A percentile compares a stretch with the other conserved stretches of the same genome.
Conservation (phyloP, 2,329 filamentous ascomycete genomes). For the Colletotrichum musae region DNA sequence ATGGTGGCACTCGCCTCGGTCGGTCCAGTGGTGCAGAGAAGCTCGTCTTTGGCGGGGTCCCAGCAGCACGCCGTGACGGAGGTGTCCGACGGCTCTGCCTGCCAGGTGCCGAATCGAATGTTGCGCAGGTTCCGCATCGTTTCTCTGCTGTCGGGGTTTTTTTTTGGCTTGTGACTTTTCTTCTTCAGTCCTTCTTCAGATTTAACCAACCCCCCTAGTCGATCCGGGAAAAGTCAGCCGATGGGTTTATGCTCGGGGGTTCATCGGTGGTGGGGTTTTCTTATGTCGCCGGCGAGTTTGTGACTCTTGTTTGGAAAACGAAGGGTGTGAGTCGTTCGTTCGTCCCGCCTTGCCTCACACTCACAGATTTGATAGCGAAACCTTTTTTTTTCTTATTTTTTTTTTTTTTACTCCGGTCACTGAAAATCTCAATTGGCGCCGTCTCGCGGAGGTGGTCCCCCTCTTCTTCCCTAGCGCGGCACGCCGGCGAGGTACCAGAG, state of each 20-base stretch:
- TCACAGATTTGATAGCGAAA: slow-evolving; percentile 7
- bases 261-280: slow-evolving; percentile 13
- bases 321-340: slow-evolving; percentile 29
- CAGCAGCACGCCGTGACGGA: slow-evolving; percentile 79
- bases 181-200: neutral
- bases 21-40: slow-evolving; percentile 89
- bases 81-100: slow-evolving; percentile 14
- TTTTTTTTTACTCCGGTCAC: neutral
- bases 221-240: neutral
- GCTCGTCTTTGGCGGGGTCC: slow-evolving; percentile 83
- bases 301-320: neutral
- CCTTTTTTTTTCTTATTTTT: slow-evolving; percentile 15
- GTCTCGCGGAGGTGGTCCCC: slow-evolving; percentile 10
- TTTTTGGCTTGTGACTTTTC: slow-evolving; percentile 9
- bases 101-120: slow-evolving; percentile 77
- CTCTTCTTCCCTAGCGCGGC: slow-evolving; percentile 2
- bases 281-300: neutral
- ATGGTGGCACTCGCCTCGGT: slow-evolving; percentile 78
- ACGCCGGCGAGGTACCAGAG: slow-evolving; percentile 22
- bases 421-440: slow-evolving; percentile 21
- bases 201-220: too few species aligned
- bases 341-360: neutral
- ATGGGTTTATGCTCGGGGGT: slow-evolving; percentile 15
- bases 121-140: slow-evolving; percentile 90
- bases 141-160: neutral